Evolutionary conservation across 306 rosid species (phyloP), one percentile per base, ranked within the genome.

Genomic region (Oemleria cerasiformis): DNA sequence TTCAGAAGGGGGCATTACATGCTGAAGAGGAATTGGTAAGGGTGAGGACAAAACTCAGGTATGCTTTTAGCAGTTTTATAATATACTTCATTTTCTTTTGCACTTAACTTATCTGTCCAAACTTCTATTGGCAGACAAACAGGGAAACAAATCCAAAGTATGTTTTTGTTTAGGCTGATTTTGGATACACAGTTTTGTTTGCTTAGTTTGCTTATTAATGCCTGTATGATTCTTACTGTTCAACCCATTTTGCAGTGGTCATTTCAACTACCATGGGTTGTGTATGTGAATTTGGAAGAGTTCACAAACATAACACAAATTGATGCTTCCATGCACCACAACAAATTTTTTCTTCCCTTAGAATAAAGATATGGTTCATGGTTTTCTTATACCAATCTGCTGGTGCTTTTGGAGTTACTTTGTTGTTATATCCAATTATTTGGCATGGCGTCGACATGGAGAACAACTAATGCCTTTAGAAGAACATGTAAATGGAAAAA

Each of bases 31-130:
- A 83, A 76, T 60, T 85, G 84, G 72, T 86, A 74, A 88, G 86
- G 54, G 98, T 97, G 79, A 83, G 91, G 82, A 94, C 78, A 50
- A 91, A 94, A 82, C 97, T 94, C 73, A 94, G 91, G 98, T 94
- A 69, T 80, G 89, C 66, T 55, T 75, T 79, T 76, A n/a, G n/a
- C 39, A 16, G 48, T 80, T 30, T 68, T 71, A 58, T 48, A 40
- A 44, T 62, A 75, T 63, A 65, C 72, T 61, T 6, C 45, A 39
- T 43, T 58, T 74, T 44, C 40, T 14, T 1, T 54, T 77, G 65
- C 65, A 20, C 25, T 77, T 49, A 43, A 40, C 16, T 68, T 67
- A 63, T 42, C 54, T 70, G 53, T 71, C 63, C 44, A 66, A 58
- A 69, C 44, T 68, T 71, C 42, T 78, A 50, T 63, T 82, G 68